Percentiles rank a stretch among this genome's conserved stretches.
Conservation (phyloP, 306 rosid species). For the Dalbergia cultrata region DNA sequence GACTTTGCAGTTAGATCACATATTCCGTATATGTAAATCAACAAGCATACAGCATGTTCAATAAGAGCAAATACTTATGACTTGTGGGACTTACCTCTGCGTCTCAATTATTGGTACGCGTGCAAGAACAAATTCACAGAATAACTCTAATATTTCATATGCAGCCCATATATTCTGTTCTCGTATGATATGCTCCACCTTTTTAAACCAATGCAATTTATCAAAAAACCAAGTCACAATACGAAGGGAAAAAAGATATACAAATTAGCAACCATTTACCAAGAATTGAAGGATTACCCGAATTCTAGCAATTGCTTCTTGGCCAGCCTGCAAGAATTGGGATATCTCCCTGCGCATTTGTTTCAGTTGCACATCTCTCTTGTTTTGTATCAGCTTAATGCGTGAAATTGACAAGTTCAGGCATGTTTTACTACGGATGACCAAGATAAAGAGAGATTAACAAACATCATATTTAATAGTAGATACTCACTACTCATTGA, state of each 20-base stretch:
- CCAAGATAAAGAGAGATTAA: not conserved
- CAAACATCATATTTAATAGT: slow-evolving; percentile 1
- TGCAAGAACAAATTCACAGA: slow-evolving; percentile 95
- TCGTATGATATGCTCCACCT: slow-evolving; percentile 98
- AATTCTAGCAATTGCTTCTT: slow-evolving; percentile 92
- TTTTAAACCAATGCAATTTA: slow-evolving; percentile 33
- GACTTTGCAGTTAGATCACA: too few species aligned
- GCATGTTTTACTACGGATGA: slow-evolving; percentile 80
- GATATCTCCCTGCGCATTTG: slow-evolving; percentile 95
- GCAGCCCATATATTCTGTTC: slow-evolving; percentile 94
- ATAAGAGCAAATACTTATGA: slow-evolving; percentile 36
- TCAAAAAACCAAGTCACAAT: slow-evolving; percentile 33
- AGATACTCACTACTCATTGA: slow-evolving; percentile 8
- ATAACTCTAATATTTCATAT: slow-evolving; percentile 93
- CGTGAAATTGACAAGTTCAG: slow-evolving; percentile 85
- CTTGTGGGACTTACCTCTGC: slow-evolving; percentile 70
- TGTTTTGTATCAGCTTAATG: slow-evolving; percentile 92
- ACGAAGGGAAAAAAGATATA: not conserved
- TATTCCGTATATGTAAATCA: not conserved
- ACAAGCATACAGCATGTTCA: slow-evolving; percentile 22
- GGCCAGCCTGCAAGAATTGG: slow-evolving; percentile 96
- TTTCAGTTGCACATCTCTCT: slow-evolving; percentile 88
- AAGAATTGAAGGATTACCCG: slow-evolving; percentile 67
- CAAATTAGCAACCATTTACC: slow-evolving; percentile 19
- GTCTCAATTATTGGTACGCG: slow-evolving; percentile 90